These are phyloP conservation scores for Boletellus ananiceps DNA, from an alignment of 768 basidiomycete species.

Conservation along the genomic window DNA sequence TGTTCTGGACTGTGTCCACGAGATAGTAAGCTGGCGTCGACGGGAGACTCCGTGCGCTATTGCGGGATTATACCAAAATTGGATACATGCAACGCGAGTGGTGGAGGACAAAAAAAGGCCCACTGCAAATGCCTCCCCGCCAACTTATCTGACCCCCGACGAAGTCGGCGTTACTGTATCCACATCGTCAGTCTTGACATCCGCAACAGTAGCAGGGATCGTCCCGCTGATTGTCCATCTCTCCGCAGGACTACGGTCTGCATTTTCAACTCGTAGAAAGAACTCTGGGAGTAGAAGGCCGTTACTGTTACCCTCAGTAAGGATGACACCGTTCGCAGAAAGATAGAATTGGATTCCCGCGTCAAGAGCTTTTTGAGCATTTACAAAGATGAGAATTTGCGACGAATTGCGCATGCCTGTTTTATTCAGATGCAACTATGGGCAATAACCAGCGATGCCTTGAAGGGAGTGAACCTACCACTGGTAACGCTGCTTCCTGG, in stretches of 20 bases:
- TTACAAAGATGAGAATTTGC: slow-evolving; percentile 76
- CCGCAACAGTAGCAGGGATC: background rate
- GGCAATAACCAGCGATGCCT: background rate
- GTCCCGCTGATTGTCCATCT: slow-evolving; percentile 20
- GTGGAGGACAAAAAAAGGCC: background rate
- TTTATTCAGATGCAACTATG: background rate
- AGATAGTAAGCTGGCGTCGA: too few relatives aligned
- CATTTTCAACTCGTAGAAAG: slow-evolving; percentile 66
- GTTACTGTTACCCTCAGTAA: slow-evolving; percentile 69
- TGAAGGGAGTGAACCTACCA: slow-evolving; percentile 44
- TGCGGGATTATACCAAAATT: too few relatives aligned
- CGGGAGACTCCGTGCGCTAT: too few relatives aligned
- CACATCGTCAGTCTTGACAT: background rate
- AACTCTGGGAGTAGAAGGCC: slow-evolving; percentile 60
- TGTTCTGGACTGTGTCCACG: too few relatives aligned
- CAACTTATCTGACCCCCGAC: background rate
- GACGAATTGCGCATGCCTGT: slow-evolving; percentile 80
- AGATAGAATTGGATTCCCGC: slow-evolving; percentile 71
- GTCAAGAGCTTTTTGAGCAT: slow-evolving; percentile 64
- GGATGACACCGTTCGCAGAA: slow-evolving; percentile 84
- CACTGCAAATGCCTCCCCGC: background rate
- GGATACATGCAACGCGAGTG: background rate
- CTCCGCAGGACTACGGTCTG: slow-evolving; percentile 14
- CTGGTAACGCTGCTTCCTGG: slow-evolving; percentile 65
- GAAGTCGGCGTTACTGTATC: background rate